Base-by-base conservation (phyloP, 202 grass and related monocot species). In the Zizania palustris region DNA sequence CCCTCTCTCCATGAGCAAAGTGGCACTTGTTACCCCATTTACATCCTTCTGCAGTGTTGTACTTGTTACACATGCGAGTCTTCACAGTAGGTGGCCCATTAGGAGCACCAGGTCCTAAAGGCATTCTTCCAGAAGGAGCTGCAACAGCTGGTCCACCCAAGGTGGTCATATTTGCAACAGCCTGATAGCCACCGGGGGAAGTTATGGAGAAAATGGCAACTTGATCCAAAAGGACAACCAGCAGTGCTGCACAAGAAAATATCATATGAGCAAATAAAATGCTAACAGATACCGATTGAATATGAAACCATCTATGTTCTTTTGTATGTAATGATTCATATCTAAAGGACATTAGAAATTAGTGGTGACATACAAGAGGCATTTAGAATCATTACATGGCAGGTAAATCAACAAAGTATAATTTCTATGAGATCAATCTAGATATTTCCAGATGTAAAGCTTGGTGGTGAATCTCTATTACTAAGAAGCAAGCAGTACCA, bases 21-120 rank as follows among this genome's bases (percentile, higher is more conserved):
- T 89, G 91, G 55, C 94, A 97, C 43, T 84, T 97, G 67, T 87
- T 84, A n/a, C 94, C 94, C 78, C 85, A 97, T 82, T 93, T 97
- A 60, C 94, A 97, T 3, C 91, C 94, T 74, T 97, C 94, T 53
- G 88, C 86, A 45, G 94, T 92, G 76, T 93, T 97, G 46, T 72
- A 97, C 88, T 87, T 97, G 84, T 86, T 91, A 80, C 93, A 97
- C 58, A 97, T 67, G 76, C 85, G 84, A 63, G 90, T 91, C 72
- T 93, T 97, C 75, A 87, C 3, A 5, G 85, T 43, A 72, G 78
- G 70, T 14, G 81, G 77, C 0, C 81, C 86, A 68, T 86, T 75
- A 55, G 67, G 62, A 63, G 48, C 69, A 61, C 65, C 74, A 73
- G 50, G 70, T 45, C 83, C 83, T 54, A 86, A 78, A 14, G 80